phyloP scores from a whole-genome alignment of 2,329 filamentous ascomycete species.

The Juglanconis sp. region DNA sequence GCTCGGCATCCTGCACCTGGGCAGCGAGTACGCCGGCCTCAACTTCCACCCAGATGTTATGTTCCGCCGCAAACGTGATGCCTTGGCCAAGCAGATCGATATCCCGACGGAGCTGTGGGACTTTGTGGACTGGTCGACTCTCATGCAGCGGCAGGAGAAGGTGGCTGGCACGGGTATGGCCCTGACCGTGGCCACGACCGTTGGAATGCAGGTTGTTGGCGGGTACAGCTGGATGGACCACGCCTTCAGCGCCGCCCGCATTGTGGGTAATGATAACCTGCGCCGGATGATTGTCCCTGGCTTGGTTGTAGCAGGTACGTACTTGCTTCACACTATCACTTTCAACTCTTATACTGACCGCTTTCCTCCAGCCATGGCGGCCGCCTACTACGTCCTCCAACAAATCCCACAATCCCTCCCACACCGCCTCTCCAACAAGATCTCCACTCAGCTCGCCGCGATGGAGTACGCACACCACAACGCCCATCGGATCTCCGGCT shows the following conservation, averaged over 20 bases:
- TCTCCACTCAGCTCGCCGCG: constrained; percentile 72
- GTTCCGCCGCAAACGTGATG: constrained; percentile 83
- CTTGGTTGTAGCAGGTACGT: constrained; percentile 73
- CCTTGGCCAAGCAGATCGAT: constrained; percentile 78
- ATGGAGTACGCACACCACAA: constrained; percentile 94
- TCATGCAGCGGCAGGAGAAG: constrained; percentile 92
- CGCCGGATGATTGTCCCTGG: constrained; percentile 78
- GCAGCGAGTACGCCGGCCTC: constrained; percentile 79
- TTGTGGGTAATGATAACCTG: constrained; percentile 78
- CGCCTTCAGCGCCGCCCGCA: constrained; percentile 72
- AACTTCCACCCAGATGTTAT: constrained; percentile 90
- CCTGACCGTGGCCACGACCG: constrained; percentile 81
- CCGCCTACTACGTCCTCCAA: constrained; percentile 75
- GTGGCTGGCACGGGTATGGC: constrained; percentile 92
- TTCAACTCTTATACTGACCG: constrained; percentile 29
- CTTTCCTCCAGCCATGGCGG: constrained; percentile 59
- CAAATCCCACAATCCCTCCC: constrained; percentile 89
- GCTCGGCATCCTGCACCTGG: constrained; percentile 82
- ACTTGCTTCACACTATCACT: constrained; percentile 5
- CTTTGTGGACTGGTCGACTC: constrained; percentile 82
- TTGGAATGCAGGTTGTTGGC: constrained; percentile 78
- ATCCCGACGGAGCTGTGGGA: constrained; percentile 86
- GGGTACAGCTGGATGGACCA: constrained; percentile 88
- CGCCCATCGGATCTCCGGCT: constrained; percentile 74
- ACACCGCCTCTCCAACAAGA: constrained; percentile 78